These are phyloP conservation scores for Polyporus arcularius DNA, from an alignment of 768 basidiomycete species.

Conservation along the genomic window DNA sequence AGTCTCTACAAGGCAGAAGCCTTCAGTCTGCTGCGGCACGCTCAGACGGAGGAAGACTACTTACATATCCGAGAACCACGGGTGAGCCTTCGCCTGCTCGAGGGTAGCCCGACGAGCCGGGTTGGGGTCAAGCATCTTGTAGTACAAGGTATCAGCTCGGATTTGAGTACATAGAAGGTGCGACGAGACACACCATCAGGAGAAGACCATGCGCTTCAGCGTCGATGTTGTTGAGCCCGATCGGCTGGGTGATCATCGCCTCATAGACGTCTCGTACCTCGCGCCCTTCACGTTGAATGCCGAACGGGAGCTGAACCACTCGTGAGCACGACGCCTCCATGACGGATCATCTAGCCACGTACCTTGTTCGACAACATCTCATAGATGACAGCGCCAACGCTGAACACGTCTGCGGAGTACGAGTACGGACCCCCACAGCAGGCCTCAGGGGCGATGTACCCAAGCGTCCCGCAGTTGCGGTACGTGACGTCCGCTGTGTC, in stretches of 20 bases:
- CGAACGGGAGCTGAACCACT: too few relatives aligned
- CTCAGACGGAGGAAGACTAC: too few relatives aligned
- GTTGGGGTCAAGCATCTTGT: not conserved
- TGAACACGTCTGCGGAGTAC: constrained; percentile 46
- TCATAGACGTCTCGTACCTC: not conserved
- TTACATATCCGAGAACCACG: not conserved
- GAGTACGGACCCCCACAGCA: constrained; percentile 40
- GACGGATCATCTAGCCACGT: not conserved
- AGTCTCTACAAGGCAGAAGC: too few relatives aligned
- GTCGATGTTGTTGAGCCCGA: not conserved
- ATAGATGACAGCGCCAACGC: constrained; percentile 40
- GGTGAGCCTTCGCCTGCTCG: constrained; percentile 2
- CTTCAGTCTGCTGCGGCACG: too few relatives aligned
- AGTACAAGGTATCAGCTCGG: not conserved
- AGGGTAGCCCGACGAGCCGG: not conserved
- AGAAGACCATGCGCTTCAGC: not conserved
- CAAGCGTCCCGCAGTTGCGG: constrained; percentile 37
- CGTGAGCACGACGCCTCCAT: not conserved
- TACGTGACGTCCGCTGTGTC: not conserved
- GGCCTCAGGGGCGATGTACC: constrained; percentile 49
- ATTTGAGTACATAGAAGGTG: not conserved
- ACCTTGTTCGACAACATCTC: constrained; percentile 24
- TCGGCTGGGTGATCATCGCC: not conserved
- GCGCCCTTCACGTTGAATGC: too few relatives aligned
- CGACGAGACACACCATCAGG: not conserved